Base-by-base conservation (phyloP, 2,329 filamentous ascomycete species). In the Trichoderma sp. region DNA sequence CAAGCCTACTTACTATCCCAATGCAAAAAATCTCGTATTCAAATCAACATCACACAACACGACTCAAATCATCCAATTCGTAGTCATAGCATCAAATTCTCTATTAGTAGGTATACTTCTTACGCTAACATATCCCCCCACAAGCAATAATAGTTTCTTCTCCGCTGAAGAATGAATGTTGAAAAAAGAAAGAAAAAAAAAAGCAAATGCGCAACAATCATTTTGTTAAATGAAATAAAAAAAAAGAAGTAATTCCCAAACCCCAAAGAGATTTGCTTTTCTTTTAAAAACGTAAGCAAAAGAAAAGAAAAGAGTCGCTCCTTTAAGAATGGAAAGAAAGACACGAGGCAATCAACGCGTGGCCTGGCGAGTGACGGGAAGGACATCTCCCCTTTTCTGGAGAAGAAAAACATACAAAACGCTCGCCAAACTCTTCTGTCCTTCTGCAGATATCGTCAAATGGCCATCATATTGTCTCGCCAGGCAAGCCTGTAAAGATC, bases 31-130 rank as follows among this genome's bases (percentile, higher is more conserved):
- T 27, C 34, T 7, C 27, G 34, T 7, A 8, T 3, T 29, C 8
- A 35, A 15, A 15, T 35, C 52, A 1, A 56, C 29, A 15, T 22
- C 52, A 39, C 5, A 37, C 37, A 34, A 13, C n/a, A 54, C 12
- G 7, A 19, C 22, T 29, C 9, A 19, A 34, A n/a, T n/a, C n/a
- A 27, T 17, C 13, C 37, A 19, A 22, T 32, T 56, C 35, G 5
- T 34, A 58, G 22, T 7, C 12, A 63, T 63, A 37, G 39, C 17
- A 67, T 63, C 67, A 68, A 53, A 67, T 27, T 68, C 68, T 70
- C 60, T 68, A 67, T 70, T 68, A 68, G 60, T 68, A 70, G 48
- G 61, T 60, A 60, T 68, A 67, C 52, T 37, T 56, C 48, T 59
- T 64, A 56, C 67, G 67, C 67, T 68, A 60, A 25, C 63, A 45